phyloP scores from a whole-genome alignment of 441 rosid species.

The Pelargonium hybrid region DNA sequence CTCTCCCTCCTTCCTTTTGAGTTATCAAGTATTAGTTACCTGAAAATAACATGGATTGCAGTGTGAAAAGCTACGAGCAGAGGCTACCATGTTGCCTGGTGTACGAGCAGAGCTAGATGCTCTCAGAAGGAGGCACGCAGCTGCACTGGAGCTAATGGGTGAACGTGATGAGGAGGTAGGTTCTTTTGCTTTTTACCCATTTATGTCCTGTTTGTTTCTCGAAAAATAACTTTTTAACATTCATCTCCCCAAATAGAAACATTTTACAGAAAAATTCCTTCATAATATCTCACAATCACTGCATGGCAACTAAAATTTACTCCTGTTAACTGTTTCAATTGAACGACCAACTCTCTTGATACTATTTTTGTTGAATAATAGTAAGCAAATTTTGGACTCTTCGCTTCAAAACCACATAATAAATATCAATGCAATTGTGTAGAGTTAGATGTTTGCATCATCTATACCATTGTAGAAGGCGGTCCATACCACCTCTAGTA shows the following conservation, averaged over 20 bases:
- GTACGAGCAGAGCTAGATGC: constrained; percentile 87
- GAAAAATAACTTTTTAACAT: neutral
- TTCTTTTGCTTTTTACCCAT: constrained; percentile 1
- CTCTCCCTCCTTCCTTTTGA: neutral
- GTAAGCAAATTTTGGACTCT: too few species aligned
- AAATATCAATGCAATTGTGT: too few species aligned
- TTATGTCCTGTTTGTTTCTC: neutral
- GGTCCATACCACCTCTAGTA: neutral
- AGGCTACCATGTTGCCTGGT: constrained; percentile 65
- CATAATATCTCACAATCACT: neutral
- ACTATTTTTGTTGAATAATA: too few species aligned
- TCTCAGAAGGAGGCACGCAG: constrained; percentile 80
- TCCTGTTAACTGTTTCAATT: neutral
- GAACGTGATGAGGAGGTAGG: constrained; percentile 96
- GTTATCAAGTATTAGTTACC: neutral
- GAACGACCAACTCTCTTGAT: neutral
- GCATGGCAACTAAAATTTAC: too few species aligned
- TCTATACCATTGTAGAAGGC: neutral
- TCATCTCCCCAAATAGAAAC: neutral
- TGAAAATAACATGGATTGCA: constrained; percentile 23
- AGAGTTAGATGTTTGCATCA: neutral
- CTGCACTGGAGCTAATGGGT: constrained; percentile 97
- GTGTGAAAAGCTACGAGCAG: constrained; percentile 79
- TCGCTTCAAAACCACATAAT: too few species aligned
- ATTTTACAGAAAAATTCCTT: neutral